A percentile compares a stretch with the other conserved stretches of the same genome.
Evolutionary conservation across 1,139 yeast species (phyloP).

Genomic region (Saccharomyces hybrid): DNA sequence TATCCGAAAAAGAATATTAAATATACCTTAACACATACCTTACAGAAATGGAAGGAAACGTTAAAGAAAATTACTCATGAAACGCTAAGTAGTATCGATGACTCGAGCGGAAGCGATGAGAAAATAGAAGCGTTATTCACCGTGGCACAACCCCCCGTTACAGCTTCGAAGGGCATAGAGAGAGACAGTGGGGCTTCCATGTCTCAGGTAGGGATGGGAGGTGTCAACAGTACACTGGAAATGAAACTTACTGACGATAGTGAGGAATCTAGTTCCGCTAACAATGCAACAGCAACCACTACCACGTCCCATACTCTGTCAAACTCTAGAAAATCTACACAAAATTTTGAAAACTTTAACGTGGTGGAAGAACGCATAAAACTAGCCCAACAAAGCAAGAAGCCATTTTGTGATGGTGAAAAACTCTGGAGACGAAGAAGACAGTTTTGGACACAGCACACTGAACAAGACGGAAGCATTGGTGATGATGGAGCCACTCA

Average conservation of each 20-base stretch:
- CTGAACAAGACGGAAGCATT: slow-evolving; percentile 20
- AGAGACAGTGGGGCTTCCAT: slow-evolving; percentile 19
- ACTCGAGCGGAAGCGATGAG: slow-evolving; percentile 13
- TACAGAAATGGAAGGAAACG: slow-evolving; percentile 20
- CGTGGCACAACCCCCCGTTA: background rate
- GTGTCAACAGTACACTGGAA: slow-evolving; percentile 8
- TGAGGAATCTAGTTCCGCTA: slow-evolving; percentile 10
- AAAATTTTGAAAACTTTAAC: slow-evolving; percentile 29
- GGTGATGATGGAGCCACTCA: slow-evolving; percentile 12
- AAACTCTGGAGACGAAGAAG: slow-evolving; percentile 56
- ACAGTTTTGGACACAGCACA: slow-evolving; percentile 45
- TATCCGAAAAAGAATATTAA: background rate
- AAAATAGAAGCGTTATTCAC: slow-evolving; percentile 21
- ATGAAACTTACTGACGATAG: slow-evolving; percentile 20
- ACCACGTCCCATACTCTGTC: background rate
- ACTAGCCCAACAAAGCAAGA: slow-evolving; percentile 23
- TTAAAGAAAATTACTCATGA: slow-evolving; percentile 20
- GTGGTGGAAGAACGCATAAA: slow-evolving; percentile 28
- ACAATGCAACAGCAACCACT: slow-evolving; percentile 12
- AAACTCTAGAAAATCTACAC: slow-evolving; percentile 7
- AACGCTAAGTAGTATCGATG: slow-evolving; percentile 20
- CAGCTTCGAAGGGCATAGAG: slow-evolving; percentile 9
- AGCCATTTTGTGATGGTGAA: slow-evolving; percentile 40
- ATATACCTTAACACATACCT: slow-evolving; percentile 4
- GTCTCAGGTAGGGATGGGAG: slow-evolving; percentile 11